A percentile compares a stretch with the other conserved stretches of the same genome.
phyloP scores from a whole-genome alignment of 2,329 filamentous ascomycete species.

The Fusarium piperis region DNA sequence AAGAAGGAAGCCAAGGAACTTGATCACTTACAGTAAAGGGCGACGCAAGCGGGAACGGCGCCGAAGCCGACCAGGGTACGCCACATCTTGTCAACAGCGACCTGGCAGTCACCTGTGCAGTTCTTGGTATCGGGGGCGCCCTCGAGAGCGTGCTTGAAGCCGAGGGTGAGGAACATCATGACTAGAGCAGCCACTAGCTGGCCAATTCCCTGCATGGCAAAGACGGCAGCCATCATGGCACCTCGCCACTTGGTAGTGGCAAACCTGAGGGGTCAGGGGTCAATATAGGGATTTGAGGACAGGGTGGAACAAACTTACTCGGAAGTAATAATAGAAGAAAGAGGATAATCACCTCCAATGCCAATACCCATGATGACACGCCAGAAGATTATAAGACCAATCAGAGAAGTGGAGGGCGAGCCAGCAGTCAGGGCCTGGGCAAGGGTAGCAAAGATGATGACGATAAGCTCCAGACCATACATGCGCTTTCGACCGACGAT shows the following conservation, averaged over 20 bases:
- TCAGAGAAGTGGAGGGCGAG: constrained; percentile 70
- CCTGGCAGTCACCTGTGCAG: constrained; percentile 58
- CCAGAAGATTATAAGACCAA: constrained; percentile 81
- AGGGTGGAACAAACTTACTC: constrained; percentile 60
- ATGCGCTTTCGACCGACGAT: constrained; percentile 76
- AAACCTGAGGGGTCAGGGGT: constrained; percentile 51
- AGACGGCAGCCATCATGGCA: constrained; percentile 88
- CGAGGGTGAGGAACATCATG: constrained; percentile 77
- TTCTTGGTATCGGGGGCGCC: constrained; percentile 59
- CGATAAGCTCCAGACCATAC: constrained; percentile 80
- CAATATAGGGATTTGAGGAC: background rate
- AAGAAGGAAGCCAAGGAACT: background rate
- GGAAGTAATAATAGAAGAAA: constrained; percentile 85
- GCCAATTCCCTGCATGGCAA: constrained; percentile 87
- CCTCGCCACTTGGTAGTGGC: constrained; percentile 86
- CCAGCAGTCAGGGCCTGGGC: constrained; percentile 74
- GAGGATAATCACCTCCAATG: constrained; percentile 73
- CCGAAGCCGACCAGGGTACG: constrained; percentile 82
- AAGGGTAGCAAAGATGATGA: constrained; percentile 82
- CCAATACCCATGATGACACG: constrained; percentile 73
- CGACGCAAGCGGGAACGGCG: constrained; percentile 81
- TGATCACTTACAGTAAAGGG: constrained; percentile 71
- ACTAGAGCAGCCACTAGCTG: constrained; percentile 81
- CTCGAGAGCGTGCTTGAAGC: constrained; percentile 72
- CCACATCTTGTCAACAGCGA: constrained; percentile 85